Conservation (phyloP, 805 yeast species). For the Ogataea zsoltii region DNA sequence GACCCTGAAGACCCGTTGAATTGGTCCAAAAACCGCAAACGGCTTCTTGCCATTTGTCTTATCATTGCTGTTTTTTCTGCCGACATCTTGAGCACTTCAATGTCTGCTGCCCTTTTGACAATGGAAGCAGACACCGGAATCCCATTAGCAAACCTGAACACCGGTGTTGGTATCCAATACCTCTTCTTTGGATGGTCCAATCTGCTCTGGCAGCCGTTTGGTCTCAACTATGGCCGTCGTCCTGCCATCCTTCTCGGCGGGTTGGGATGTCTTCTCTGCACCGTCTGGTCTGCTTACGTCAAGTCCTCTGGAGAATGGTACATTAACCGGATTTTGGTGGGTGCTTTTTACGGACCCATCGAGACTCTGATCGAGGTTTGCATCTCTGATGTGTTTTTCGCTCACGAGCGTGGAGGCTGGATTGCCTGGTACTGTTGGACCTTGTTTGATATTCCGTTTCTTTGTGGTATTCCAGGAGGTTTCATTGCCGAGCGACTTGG, state of each 20-base stretch:
- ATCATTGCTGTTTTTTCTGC: conserved; percentile 39
- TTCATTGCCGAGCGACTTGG: conserved; percentile 16
- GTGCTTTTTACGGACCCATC: conserved; percentile 20
- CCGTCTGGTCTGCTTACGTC: conserved; percentile 51
- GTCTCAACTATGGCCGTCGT: conserved; percentile 23
- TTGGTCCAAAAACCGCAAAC: conserved; percentile 27
- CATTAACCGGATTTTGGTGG: conserved; percentile 27
- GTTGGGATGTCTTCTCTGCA: conserved; percentile 21
- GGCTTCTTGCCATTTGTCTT: conserved; percentile 38
- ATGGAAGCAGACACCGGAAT: conserved; percentile 26
- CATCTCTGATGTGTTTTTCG: conserved; percentile 38
- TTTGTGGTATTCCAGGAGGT: conserved; percentile 34
- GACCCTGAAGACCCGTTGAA: conserved; percentile 37
- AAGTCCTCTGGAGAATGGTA: conserved; percentile 12
- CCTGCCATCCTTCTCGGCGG: conserved; percentile 17
- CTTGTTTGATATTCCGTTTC: conserved; percentile 31
- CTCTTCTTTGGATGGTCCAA: conserved; percentile 49
- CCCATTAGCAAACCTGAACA: conserved; percentile 35
- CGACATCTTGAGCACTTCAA: conserved; percentile 39
- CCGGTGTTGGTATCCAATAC: conserved; percentile 47
- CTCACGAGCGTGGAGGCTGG: conserved; percentile 37
- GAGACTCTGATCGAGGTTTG: conserved; percentile 39
- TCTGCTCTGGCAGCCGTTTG: conserved; percentile 42
- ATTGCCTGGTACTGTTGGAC: conserved; percentile 38
- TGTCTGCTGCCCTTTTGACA: conserved; percentile 30